Evolutionary conservation across 2,329 filamentous ascomycete genomes (phyloP).

Genomic region (Xylaria hypoxylon): DNA sequence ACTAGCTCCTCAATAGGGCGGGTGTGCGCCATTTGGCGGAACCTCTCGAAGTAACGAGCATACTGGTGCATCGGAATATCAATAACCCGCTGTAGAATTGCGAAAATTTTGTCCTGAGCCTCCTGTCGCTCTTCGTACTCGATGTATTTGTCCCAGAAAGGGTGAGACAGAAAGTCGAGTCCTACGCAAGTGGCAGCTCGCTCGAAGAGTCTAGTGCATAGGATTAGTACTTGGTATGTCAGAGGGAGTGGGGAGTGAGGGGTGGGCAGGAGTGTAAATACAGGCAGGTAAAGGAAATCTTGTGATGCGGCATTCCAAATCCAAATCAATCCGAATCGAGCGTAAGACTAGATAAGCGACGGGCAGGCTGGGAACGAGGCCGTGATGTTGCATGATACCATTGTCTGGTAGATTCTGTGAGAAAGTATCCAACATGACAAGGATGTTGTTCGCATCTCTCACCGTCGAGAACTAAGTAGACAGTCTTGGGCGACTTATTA

Average conservation of each 20-base stretch:
- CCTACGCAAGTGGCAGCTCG: slow-evolving; percentile 86
- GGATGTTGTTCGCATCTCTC: slow-evolving; percentile 76
- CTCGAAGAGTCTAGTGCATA: slow-evolving; percentile 84
- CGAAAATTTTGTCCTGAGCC: slow-evolving; percentile 84
- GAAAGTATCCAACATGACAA: slow-evolving; percentile 69
- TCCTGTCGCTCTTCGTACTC: slow-evolving; percentile 95
- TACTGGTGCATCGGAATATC: slow-evolving; percentile 96
- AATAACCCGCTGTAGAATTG: slow-evolving; percentile 83
- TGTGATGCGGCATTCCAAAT: slow-evolving; percentile 65
- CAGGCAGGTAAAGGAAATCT: slow-evolving; percentile 67
- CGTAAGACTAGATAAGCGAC: slow-evolving; percentile 55
- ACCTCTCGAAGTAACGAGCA: slow-evolving; percentile 92
- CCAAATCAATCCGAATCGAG: slow-evolving; percentile 54
- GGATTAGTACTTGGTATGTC: slow-evolving; percentile 48
- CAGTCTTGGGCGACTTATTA: slow-evolving; percentile 51
- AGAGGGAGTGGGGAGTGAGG: slow-evolving; percentile 45
- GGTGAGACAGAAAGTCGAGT: slow-evolving; percentile 91
- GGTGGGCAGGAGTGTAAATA: slow-evolving; percentile 69
- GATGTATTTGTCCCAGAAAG: slow-evolving; percentile 99
- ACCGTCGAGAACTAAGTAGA: slow-evolving; percentile 65
- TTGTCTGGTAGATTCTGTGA: slow-evolving; percentile 74
- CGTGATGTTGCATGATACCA: slow-evolving; percentile 59
- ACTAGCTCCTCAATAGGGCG: slow-evolving; percentile 80
- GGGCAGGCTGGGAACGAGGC: slow-evolving; percentile 54
- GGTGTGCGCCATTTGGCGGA: slow-evolving; percentile 79